A percentile compares a stretch with the other conserved stretches of the same genome.
Conservation (phyloP, 305 asterid genomes). For the Striga hermonthica region DNA sequence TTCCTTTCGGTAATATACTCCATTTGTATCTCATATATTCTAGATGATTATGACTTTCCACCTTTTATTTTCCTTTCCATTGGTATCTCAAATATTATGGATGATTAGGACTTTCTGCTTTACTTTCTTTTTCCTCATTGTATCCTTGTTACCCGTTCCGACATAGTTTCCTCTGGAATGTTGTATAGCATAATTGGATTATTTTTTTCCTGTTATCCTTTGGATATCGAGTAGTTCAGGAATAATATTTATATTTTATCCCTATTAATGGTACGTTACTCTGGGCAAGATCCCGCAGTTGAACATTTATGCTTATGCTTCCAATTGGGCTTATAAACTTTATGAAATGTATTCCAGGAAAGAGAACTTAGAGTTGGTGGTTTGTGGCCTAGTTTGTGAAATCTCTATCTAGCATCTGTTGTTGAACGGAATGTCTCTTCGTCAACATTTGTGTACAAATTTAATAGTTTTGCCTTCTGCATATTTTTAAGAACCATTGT, state of each 20-base stretch:
- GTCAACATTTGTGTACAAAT: not conserved
- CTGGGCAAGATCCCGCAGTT: not conserved
- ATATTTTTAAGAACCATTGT: not conserved
- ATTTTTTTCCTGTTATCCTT: not conserved
- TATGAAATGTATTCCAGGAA: too few relatives aligned
- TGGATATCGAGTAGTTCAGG: conserved; percentile 1
- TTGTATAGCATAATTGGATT: not conserved
- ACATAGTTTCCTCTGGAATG: conserved; percentile 5
- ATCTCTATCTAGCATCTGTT: conserved; percentile 2
- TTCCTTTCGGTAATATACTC: conserved; percentile 65
- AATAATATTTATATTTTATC: not conserved
- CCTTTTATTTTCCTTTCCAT: not conserved
- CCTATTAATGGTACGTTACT: conserved; percentile 10
- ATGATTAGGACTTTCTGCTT: too few relatives aligned
- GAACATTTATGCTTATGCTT: not conserved
- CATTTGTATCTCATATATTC: conserved; percentile 1
- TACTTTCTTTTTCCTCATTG: too few relatives aligned
- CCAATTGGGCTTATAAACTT: conserved; percentile 5
- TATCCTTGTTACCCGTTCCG: too few relatives aligned
- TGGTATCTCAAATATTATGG: not conserved
- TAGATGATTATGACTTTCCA: conserved; percentile 1
- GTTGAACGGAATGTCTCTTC: not conserved
- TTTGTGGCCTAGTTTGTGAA: too few relatives aligned
- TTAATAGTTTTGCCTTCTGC: conserved; percentile 3
- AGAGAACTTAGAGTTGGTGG: not conserved